phyloP scores from a whole-genome alignment of 2,329 filamentous ascomycete species.

The Westerdykella aurantiaca region DNA sequence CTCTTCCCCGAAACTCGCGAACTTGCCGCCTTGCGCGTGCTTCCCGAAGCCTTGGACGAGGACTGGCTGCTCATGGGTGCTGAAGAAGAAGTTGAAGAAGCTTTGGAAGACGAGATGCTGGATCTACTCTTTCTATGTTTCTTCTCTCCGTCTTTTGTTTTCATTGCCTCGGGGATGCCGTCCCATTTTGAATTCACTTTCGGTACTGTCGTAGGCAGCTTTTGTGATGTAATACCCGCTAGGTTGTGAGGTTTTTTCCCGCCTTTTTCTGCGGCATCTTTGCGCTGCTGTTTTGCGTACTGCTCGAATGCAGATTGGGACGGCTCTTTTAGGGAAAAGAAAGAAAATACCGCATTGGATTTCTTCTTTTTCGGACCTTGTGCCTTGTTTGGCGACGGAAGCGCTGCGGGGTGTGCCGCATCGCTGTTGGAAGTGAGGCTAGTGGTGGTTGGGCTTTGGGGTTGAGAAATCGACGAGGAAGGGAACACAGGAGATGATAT shows the following conservation, averaged over 20 bases:
- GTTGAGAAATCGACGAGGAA: not conserved
- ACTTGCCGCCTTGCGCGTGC: too few species aligned
- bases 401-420: constrained; percentile 17
- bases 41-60: too few species aligned
- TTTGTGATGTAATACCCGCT: constrained; percentile 38
- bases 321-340: constrained; percentile 47
- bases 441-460: constrained; percentile 1
- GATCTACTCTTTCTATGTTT: constrained; percentile 2
- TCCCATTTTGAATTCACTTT: constrained; percentile 53
- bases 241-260: constrained; percentile 19
- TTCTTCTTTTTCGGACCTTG: constrained; percentile 28
- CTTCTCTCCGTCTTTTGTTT: constrained; percentile 18
- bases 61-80: not conserved
- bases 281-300: constrained; percentile 42
- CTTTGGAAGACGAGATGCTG: not conserved
- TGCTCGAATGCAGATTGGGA: constrained; percentile 44
- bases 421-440: not conserved
- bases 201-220: constrained; percentile 45
- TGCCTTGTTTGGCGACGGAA: constrained; percentile 19
- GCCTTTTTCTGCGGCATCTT: constrained; percentile 25
- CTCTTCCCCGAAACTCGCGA: too few species aligned
- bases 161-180: constrained; percentile 43
- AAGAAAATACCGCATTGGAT: constrained; percentile 38
- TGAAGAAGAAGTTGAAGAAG: constrained; percentile 7
- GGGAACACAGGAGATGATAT: constrained; percentile 1